Evolutionary conservation across 768 basidiomycete genomes (phyloP), one percentile per base, ranked within the genome.

Genomic region (Pisolithus tinctorius): DNA sequence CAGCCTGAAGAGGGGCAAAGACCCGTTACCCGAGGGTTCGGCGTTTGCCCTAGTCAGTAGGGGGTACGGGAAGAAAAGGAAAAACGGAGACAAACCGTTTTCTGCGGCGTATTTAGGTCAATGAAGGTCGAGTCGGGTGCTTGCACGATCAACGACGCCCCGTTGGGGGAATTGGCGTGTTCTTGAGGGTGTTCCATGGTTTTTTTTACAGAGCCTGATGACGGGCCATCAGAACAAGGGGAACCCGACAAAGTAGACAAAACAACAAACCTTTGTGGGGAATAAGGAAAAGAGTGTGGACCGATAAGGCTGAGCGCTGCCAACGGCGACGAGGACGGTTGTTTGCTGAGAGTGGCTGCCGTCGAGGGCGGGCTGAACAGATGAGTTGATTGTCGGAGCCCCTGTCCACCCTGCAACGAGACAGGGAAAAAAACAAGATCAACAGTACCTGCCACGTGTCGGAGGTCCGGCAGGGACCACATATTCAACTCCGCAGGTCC

Each of bases 361-460:
- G 31, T 55, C 45, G 23, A 44, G 50, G 36, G 41, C 54, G 29
- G 42, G 50, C 58, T 55, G 57, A 55, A 53, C 51, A 48, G 60
- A 59, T 63, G 61, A 49, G 65, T 67, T 55, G 65, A 67, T 67
- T 68, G 65, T 68, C 66, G 61, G 63, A 66, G 65, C 65, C 65
- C 65, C 65, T 66, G 65, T 67, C 65, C 61, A 65, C 52, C 54
- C 11, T 20, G 11, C 63, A 59, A 65, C 60, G 57, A 51, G 60
- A 63, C 66, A 65, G 60, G 63, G 66, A 63, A 67, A 66, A 63
- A 61, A 50, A 45, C 43, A 45, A 65, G 61, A 66, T 66, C 63
- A 66, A 63, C 45, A 62, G 48, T 54, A 20, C 20, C 20, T 20
- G 51, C 46, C 65, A 66, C 65, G 65, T 67, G 65, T 50, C 30